Evolutionary conservation across 345 rosid genomes (phyloP).

Genomic region (Euphorbia peplus): DNA sequence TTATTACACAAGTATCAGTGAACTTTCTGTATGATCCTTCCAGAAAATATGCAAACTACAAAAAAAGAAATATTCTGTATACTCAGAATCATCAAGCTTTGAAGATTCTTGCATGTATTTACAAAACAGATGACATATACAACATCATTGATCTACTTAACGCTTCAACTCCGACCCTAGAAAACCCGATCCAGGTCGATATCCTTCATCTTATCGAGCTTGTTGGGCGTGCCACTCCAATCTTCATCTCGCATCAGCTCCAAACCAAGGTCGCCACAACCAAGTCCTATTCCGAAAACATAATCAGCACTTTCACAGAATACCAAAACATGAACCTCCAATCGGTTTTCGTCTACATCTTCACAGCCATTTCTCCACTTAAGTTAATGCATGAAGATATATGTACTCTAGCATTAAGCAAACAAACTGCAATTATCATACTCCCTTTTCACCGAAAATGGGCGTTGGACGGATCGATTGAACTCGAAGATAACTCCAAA

Average conservation of each 20-base stretch:
- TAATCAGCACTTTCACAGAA: not conserved
- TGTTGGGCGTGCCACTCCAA: not conserved
- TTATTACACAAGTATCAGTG: not conserved
- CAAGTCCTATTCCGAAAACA: not conserved
- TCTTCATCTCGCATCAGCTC: not conserved
- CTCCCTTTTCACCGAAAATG: not conserved
- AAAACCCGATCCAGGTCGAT: not conserved
- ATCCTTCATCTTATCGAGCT: not conserved
- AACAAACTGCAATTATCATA: not conserved
- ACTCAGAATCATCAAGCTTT: not conserved
- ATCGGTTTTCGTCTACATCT: not conserved
- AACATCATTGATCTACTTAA: not conserved
- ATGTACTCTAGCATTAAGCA: not conserved
- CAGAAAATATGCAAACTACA: constrained; percentile 3
- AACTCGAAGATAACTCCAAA: not conserved
- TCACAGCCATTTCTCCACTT: not conserved
- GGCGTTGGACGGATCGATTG: not conserved
- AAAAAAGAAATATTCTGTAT: not conserved
- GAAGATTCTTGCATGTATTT: not conserved
- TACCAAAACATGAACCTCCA: not conserved
- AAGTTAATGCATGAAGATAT: not conserved
- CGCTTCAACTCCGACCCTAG: not conserved
- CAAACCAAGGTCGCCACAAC: not conserved
- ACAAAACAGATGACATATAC: not conserved
- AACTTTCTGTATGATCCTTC: not conserved